Percentiles rank a stretch among this genome's conserved stretches.
Conservation (phyloP, 805 yeast species). For the Candida oleophila region DNA sequence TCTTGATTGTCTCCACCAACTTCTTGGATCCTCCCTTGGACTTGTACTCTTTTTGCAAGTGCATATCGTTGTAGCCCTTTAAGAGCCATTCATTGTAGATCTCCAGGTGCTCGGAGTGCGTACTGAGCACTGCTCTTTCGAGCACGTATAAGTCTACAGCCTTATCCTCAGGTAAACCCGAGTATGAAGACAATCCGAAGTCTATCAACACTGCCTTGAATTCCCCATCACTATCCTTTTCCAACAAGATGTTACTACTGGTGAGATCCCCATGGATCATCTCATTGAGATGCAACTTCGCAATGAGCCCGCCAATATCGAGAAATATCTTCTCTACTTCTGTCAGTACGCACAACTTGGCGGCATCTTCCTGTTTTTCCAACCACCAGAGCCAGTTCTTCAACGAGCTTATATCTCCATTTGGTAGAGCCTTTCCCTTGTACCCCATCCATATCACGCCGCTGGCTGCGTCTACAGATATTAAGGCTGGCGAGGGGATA, state of each 20-base stretch:
- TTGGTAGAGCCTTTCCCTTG: slow-evolving; percentile 55
- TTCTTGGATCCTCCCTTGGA: slow-evolving; percentile 37
- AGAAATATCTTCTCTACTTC: slow-evolving; percentile 45
- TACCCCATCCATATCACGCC: slow-evolving; percentile 91
- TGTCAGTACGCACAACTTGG: slow-evolving; percentile 22
- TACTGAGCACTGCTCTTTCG: slow-evolving; percentile 87
- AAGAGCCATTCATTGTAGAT: slow-evolving; percentile 68
- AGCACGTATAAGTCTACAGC: slow-evolving; percentile 96
- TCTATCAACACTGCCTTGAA: slow-evolving; percentile 69
- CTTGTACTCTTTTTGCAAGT: slow-evolving; percentile 22
- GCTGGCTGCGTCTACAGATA: slow-evolving; percentile 71
- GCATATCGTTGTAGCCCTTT: slow-evolving; percentile 58
- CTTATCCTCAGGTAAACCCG: slow-evolving; percentile 80
- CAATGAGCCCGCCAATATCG: slow-evolving; percentile 67
- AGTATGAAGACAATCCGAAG: slow-evolving; percentile 83
- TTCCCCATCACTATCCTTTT: slow-evolving; percentile 12
- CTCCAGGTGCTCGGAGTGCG: slow-evolving; percentile 76
- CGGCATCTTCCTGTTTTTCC: slow-evolving; percentile 27
- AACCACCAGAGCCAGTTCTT: slow-evolving; percentile 73
- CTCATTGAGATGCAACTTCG: slow-evolving; percentile 68
- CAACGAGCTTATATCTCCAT: slow-evolving; percentile 58
- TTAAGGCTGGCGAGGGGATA: slow-evolving; percentile 67
- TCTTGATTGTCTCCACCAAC: slow-evolving; percentile 52
- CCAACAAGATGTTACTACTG: slow-evolving; percentile 76
- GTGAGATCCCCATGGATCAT: slow-evolving; percentile 94